A percentile compares a stretch with the other conserved stretches of the same genome.
Evolutionary conservation across 257 asterid genomes (phyloP).

Genomic region (Echium plantagineum): DNA sequence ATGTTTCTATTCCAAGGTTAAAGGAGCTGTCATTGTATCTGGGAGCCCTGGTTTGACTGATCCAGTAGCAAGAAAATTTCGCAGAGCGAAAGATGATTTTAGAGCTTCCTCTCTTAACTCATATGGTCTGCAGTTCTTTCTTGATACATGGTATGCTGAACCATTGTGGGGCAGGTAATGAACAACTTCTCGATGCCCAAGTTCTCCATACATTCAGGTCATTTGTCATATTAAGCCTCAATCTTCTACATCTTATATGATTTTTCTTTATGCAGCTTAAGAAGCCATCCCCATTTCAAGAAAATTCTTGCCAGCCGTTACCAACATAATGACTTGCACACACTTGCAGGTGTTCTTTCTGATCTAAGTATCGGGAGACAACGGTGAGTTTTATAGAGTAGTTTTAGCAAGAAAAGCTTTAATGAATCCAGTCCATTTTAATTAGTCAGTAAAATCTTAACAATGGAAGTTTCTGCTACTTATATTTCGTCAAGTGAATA

Average conservation of each 20-base stretch:
- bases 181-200: not conserved
- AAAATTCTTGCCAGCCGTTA: conserved; percentile 34
- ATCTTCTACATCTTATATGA: not conserved
- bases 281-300: conserved; percentile 66
- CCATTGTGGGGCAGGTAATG: conserved; percentile 75
- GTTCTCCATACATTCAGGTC: not conserved
- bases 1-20: conserved; percentile 33
- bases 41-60: conserved; percentile 88
- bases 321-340: conserved; percentile 56
- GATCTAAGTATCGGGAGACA: conserved; percentile 86
- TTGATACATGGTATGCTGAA: conserved; percentile 76
- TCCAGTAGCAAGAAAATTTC: conserved; percentile 41
- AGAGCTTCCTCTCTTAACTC: conserved; percentile 60
- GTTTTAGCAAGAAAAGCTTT: not conserved
- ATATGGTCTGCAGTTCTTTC: conserved; percentile 54
- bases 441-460: too few species aligned
- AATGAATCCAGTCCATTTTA: too few species aligned
- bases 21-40: conserved; percentile 71
- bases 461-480: too few species aligned
- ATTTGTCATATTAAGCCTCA: not conserved
- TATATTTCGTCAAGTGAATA: too few species aligned
- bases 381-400: conserved; percentile 39
- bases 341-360: conserved; percentile 56
- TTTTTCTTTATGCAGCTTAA: conserved; percentile 45
- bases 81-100: conserved; percentile 74